Percentiles rank a stretch among this genome's conserved stretches.
Conservation (phyloP, 805 yeast genomes). For the Candida schatavii region DNA sequence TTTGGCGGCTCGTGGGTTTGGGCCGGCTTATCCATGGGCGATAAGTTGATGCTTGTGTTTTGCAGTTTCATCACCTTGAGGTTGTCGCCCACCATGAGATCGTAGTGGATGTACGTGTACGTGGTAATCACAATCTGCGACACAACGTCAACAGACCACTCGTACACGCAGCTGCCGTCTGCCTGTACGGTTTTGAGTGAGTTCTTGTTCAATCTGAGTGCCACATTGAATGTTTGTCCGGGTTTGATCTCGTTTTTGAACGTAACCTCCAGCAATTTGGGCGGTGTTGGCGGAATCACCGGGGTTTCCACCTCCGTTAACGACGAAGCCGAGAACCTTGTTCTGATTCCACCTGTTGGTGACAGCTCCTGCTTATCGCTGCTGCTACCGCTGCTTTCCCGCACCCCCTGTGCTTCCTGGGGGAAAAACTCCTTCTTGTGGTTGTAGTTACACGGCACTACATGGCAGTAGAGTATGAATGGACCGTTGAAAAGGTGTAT, state of each 20-base stretch:
- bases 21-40: slow-evolving; percentile 9
- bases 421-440: slow-evolving; percentile 18
- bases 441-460: slow-evolving; percentile 35
- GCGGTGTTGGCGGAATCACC: no score
- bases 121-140: slow-evolving; percentile 40
- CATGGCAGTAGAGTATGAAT: slow-evolving; percentile 43
- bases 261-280: slow-evolving; percentile 26
- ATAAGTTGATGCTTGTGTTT: slow-evolving; percentile 18
- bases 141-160: slow-evolving; percentile 40
- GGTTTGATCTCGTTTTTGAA: slow-evolving; percentile 56
- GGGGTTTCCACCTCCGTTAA: neutral
- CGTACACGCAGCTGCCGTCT: slow-evolving; percentile 16
- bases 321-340: neutral
- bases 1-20: neutral
- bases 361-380: neutral
- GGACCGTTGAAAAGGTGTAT: slow-evolving; percentile 43
- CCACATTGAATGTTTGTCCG: slow-evolving; percentile 62
- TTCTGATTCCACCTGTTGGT: no score
- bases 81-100: slow-evolving; percentile 38
- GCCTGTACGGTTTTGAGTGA: slow-evolving; percentile 21
- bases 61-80: slow-evolving; percentile 28
- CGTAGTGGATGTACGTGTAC: slow-evolving; percentile 28
- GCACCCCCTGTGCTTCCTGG: neutral
- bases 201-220: slow-evolving; percentile 47
- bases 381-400: no score